Percentiles rank a stretch among this genome's conserved stretches.
Conservation (phyloP, 768 basidiomycete species). For the Polyporus arcularius region DNA sequence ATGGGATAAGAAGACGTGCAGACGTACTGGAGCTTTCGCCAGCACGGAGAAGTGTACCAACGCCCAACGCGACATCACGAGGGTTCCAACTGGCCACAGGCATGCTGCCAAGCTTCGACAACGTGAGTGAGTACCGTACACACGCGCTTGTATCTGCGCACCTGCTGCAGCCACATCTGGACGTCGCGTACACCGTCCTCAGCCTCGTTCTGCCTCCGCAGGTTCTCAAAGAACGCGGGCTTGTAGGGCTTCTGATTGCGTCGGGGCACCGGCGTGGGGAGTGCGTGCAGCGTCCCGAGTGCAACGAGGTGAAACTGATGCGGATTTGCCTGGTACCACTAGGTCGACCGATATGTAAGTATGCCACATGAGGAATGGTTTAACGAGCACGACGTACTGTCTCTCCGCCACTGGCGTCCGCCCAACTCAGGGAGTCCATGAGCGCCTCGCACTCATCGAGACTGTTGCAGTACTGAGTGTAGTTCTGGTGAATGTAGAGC, state of each 20-base stretch:
- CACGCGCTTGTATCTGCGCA: slow-evolving; percentile 9
- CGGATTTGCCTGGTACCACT: slow-evolving; percentile 73
- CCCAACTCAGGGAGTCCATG: slow-evolving; percentile 75
- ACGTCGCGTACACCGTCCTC: slow-evolving; percentile 59
- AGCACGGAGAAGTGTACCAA: slow-evolving; percentile 61
- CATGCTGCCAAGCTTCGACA: slow-evolving; percentile 12
- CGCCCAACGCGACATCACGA: slow-evolving; percentile 51
- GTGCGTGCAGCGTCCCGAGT: slow-evolving; percentile 80
- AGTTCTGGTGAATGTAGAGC: slow-evolving; percentile 93
- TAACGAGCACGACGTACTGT: slow-evolving; percentile 41
- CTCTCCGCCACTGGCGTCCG: slow-evolving; percentile 69
- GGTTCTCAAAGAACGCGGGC: slow-evolving; percentile 77
- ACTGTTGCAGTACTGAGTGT: slow-evolving; percentile 78
- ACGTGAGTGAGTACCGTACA: neutral
- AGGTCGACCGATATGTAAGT: neutral
- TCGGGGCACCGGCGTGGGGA: slow-evolving; percentile 84
- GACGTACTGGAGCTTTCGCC: slow-evolving; percentile 31
- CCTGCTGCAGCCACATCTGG: slow-evolving; percentile 54
- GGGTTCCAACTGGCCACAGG: slow-evolving; percentile 48
- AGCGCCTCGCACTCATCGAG: slow-evolving; percentile 73
- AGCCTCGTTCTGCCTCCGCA: slow-evolving; percentile 58
- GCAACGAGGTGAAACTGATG: slow-evolving; percentile 86
- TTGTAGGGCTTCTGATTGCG: slow-evolving; percentile 83
- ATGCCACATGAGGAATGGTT: neutral
- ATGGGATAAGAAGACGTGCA: neutral